phyloP scores from a whole-genome alignment of 2,329 filamentous ascomycete genomes.

The Colletotrichum tamarilloi region DNA sequence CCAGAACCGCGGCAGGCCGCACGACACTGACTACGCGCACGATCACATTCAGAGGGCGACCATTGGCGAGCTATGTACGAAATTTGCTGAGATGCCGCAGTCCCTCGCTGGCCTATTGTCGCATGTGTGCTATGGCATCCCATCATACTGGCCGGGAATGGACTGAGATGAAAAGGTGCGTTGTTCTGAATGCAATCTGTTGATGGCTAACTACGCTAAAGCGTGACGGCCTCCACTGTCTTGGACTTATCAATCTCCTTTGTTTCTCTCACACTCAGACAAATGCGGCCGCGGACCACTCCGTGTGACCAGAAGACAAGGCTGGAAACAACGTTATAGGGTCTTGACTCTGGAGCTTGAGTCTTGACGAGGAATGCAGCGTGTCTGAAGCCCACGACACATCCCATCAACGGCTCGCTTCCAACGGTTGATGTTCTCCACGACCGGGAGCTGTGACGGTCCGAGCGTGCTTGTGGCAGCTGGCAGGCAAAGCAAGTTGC shows the following conservation, averaged over 20 bases:
- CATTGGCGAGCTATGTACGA: not conserved
- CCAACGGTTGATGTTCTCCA: not conserved
- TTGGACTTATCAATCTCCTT: slow-evolving; percentile 28
- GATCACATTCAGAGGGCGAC: not conserved
- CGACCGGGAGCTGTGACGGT: not conserved
- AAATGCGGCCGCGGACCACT: slow-evolving; percentile 16
- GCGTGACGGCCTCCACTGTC: slow-evolving; percentile 22
- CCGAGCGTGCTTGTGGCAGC: not conserved
- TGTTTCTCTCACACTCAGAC: slow-evolving; percentile 26
- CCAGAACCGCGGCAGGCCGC: not conserved
- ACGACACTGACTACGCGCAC: not conserved
- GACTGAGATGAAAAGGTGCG: slow-evolving; percentile 23
- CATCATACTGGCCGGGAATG: slow-evolving; percentile 21
- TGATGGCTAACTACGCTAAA: not conserved
- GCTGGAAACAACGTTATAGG: slow-evolving; percentile 4
- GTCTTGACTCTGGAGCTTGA: not conserved
- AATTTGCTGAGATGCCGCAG: slow-evolving; percentile 10
- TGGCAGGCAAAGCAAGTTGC: slow-evolving; percentile 2
- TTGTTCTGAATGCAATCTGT: slow-evolving; percentile 24
- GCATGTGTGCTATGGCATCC: not conserved
- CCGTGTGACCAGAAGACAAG: not conserved
- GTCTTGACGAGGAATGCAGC: slow-evolving; percentile 12
- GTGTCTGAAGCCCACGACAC: slow-evolving; percentile 21
- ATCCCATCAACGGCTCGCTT: slow-evolving; percentile 12
- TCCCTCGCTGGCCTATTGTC: not conserved